A percentile compares a stretch with the other conserved stretches of the same genome.
Evolutionary conservation across 2,329 filamentous ascomycete genomes (phyloP).

Genomic region (Metarhizium robertsii): DNA sequence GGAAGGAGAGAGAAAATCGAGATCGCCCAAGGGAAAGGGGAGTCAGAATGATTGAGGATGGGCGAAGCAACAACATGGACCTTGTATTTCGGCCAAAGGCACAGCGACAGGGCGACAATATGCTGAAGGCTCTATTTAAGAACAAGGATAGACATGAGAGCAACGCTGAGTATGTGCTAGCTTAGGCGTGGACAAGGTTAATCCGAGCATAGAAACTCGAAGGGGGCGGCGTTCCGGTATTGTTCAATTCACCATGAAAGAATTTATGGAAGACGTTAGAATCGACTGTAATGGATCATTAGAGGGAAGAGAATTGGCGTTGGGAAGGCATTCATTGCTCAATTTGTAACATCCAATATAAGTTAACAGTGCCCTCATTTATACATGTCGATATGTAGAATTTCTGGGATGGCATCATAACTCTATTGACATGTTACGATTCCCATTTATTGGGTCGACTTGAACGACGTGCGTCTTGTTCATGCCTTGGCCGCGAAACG

Average conservation of each 20-base stretch:
- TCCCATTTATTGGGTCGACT: conserved; percentile 17
- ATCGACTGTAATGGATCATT: background rate
- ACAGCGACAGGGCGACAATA: conserved; percentile 36
- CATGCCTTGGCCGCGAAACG: conserved; percentile 39
- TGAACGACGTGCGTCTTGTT: conserved; percentile 32
- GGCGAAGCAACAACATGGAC: conserved; percentile 24
- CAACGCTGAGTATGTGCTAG: conserved; percentile 20
- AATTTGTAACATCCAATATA: background rate
- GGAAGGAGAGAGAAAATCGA: conserved; percentile 16
- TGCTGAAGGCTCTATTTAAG: conserved; percentile 51
- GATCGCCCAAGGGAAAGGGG: conserved; percentile 6
- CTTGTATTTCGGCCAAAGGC: conserved; percentile 36
- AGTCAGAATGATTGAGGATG: conserved; percentile 27
- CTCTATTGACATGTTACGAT: background rate
- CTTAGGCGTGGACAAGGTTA: conserved; percentile 10
- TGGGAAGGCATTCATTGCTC: background rate
- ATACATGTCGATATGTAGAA: background rate
- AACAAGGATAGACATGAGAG: conserved; percentile 39
- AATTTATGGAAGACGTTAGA: background rate
- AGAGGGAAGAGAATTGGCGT: background rate
- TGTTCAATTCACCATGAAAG: too few species aligned
- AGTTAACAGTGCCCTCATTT: background rate
- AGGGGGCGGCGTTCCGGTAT: too few species aligned
- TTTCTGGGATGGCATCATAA: background rate
- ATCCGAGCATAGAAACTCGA: background rate